A percentile compares a stretch with the other conserved stretches of the same genome.
Evolutionary conservation across 257 asterid genomes (phyloP).

Genomic region (Leptodermis oblonga): DNA sequence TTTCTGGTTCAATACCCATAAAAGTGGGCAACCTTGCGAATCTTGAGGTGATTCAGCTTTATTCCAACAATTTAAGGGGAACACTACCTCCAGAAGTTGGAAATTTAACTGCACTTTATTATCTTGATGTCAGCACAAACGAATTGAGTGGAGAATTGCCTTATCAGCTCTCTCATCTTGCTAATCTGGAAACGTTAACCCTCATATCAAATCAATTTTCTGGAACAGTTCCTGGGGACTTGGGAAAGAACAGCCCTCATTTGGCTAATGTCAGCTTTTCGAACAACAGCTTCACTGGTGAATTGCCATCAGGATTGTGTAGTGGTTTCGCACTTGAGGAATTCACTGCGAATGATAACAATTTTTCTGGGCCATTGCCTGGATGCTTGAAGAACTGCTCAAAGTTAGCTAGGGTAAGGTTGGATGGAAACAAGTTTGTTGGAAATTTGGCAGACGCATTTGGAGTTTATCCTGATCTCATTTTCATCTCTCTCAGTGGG

Average conservation of each 20-base stretch:
- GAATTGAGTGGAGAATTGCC: conserved; percentile 60
- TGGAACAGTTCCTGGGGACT: conserved; percentile 54
- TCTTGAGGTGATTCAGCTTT: conserved; percentile 43
- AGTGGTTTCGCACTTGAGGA: conserved; percentile 41
- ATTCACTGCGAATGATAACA: conserved; percentile 51
- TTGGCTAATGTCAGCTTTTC: conserved; percentile 52
- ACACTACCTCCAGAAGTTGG: conserved; percentile 55
- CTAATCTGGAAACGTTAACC: conserved; percentile 27
- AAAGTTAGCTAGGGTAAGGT: conserved; percentile 36
- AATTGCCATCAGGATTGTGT: conserved; percentile 60
- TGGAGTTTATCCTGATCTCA: conserved; percentile 56
- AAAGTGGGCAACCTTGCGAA: conserved; percentile 45
- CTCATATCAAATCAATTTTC: conserved; percentile 45
- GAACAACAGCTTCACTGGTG: conserved; percentile 58
- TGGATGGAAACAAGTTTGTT: conserved; percentile 56
- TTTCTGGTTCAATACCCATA: conserved; percentile 62
- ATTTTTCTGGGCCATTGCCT: conserved; percentile 61
- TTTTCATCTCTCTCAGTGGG: conserved; percentile 41
- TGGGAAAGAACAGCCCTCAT: conserved; percentile 43
- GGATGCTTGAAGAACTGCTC: conserved; percentile 65
- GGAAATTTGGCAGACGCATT: conserved; percentile 37
- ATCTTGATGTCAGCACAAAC: conserved; percentile 46
- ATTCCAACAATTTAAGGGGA: conserved; percentile 53
- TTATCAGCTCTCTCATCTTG: conserved; percentile 45
- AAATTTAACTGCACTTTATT: conserved; percentile 29